phyloP scores from a whole-genome alignment of 192 early-diverging fungal genomes.

The Coemansia sp. region DNA sequence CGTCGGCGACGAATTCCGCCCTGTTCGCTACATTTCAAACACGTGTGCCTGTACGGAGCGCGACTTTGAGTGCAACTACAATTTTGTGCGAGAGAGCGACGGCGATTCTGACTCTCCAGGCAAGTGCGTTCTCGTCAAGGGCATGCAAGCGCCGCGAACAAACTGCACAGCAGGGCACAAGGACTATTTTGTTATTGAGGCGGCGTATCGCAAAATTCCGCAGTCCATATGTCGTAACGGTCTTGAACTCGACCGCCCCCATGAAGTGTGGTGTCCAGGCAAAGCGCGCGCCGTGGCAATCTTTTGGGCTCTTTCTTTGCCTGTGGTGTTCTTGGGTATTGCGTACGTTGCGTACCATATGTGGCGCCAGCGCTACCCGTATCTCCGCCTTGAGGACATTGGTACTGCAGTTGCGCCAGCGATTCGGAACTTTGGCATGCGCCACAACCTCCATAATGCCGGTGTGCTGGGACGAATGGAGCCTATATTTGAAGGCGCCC shows the following conservation, averaged over 20 bases:
- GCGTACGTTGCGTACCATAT: conserved; percentile 37
- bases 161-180: conserved; percentile 53
- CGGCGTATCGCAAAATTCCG: conserved; percentile 84
- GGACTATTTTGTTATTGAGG: conserved; percentile 67
- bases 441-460: conserved; percentile 1
- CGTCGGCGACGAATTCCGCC: conserved; percentile 65
- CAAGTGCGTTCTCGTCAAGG: conserved; percentile 63
- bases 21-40: conserved; percentile 52
- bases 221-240: conserved; percentile 80
- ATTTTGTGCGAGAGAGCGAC: conserved; percentile 64
- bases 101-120: conserved; percentile 17
- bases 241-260: conserved; percentile 51
- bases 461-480: conserved; percentile 28
- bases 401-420: conserved; percentile 27
- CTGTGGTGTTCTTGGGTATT: conserved; percentile 22
- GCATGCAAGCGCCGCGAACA: conserved; percentile 52
- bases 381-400: conserved; percentile 43
- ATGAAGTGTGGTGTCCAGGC: conserved; percentile 66
- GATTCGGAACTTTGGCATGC: conserved; percentile 10
- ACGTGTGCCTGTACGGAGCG: conserved; percentile 69
- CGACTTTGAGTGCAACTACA: conserved; percentile 91
- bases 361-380: conserved; percentile 42
- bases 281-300: conserved; percentile 44
- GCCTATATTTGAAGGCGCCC: conserved; percentile 38
- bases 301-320: conserved; percentile 36